These are phyloP conservation scores for Leishmania turanica DNA, from an alignment of 208 protist species.

Conservation along the genomic window DNA sequence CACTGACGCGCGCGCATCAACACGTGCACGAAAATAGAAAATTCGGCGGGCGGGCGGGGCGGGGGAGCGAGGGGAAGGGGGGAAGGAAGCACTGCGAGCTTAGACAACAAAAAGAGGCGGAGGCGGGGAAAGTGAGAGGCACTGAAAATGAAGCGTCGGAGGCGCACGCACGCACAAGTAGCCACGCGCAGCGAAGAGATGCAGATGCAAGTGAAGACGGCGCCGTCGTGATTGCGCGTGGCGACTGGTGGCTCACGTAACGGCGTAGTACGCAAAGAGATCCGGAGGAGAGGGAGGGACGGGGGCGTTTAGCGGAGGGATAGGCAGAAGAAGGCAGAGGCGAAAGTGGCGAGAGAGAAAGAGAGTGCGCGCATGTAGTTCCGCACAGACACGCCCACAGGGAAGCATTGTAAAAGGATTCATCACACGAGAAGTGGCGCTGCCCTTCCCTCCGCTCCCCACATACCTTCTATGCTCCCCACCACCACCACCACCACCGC, in stretches of 20 bases:
- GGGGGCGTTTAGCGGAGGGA: background rate
- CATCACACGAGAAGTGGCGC: background rate
- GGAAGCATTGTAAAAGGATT: background rate
- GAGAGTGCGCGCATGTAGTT: background rate
- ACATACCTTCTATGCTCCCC: background rate
- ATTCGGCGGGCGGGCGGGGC: background rate
- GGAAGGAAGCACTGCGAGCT: background rate
- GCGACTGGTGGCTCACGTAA: background rate
- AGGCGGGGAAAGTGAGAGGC: background rate
- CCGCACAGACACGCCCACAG: background rate
- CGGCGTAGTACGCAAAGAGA: background rate
- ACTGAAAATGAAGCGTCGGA: background rate
- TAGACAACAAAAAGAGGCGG: background rate
- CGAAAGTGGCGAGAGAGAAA: background rate
- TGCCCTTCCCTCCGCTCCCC: background rate
- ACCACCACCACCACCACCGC: background rate
- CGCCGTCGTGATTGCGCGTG: background rate
- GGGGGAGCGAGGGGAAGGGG: too few relatives aligned
- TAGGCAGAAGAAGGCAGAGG: constrained; percentile 8
- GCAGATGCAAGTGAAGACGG: constrained; percentile 4
- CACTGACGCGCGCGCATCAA: background rate
- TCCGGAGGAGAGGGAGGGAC: background rate
- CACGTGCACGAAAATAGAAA: background rate
- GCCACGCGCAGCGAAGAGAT: background rate
- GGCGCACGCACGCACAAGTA: background rate